These are phyloP conservation scores for Hortiboletus flavorubellus DNA, from an alignment of 768 basidiomycete species.

Conservation along the genomic window DNA sequence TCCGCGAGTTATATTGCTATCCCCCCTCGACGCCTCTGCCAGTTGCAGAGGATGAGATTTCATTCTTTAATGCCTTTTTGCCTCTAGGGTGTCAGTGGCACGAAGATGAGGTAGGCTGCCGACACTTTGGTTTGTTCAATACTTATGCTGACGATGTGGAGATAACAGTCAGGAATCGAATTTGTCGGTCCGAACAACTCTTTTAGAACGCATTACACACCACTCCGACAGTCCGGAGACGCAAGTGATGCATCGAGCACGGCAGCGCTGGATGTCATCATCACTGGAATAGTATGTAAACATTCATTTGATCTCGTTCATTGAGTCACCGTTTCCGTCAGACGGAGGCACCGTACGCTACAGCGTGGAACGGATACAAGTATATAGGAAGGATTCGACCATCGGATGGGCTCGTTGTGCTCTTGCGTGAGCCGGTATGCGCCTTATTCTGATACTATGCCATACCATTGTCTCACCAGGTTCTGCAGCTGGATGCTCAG, in stretches of 20 bases:
- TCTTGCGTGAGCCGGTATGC: conserved; percentile 52
- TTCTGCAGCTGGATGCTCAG: conserved; percentile 21
- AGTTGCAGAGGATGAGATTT: conserved; percentile 31
- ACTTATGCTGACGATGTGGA: neutral
- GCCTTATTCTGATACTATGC: neutral
- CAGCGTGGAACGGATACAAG: conserved; percentile 56
- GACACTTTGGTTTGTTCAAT: neutral
- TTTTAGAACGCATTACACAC: conserved; percentile 40
- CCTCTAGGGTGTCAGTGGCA: conserved; percentile 37
- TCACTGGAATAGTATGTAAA: conserved; percentile 48
- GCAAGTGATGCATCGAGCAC: conserved; percentile 10
- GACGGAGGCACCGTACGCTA: conserved; percentile 45
- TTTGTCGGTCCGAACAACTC: conserved; percentile 32
- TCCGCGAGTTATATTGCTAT: conserved; percentile 48
- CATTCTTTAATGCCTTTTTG: conserved; percentile 45
- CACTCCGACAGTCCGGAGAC: conserved; percentile 17
- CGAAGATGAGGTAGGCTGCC: conserved; percentile 27
- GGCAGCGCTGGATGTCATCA: conserved; percentile 44
- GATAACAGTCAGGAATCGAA: conserved; percentile 27
- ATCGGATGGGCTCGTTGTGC: conserved; percentile 55
- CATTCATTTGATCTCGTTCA: neutral
- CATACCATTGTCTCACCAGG: conserved; percentile 2
- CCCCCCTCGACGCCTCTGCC: conserved; percentile 35
- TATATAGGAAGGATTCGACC: conserved; percentile 57
- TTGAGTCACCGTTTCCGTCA: conserved; percentile 18